Evolutionary conservation across 2,329 filamentous ascomycete genomes (phyloP), one percentile per base, ranked within the genome.

Genomic region (Aspergillus sp.): DNA sequence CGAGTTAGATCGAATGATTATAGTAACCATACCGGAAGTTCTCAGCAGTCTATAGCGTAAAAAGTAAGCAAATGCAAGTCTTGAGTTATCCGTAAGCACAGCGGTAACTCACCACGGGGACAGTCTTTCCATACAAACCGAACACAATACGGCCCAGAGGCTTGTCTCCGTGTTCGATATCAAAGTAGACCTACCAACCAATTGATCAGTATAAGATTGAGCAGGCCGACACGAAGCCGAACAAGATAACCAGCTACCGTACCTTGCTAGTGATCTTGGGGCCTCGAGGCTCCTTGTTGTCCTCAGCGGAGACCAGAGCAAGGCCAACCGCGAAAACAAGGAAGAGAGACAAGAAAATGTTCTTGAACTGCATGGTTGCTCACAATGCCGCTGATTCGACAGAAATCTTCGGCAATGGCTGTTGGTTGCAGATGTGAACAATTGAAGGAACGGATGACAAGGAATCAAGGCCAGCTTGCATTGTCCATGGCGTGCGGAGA

Each of bases 201-300:
- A 29, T 33, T 7, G 27, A 36, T 60, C 27, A 60, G 51, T 30
- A 44, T 35, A 8, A 29, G 8, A n/a, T 27, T 19, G 19, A 19
- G 19, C 19, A 19, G 19, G 19, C 19, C 19, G 19, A 4, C 19
- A 19, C 19, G 19, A 19, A 19, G 19, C 19, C 19, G 19, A 2
- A 2, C 19, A 19, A 19, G 19, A 19, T 19, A 19, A 19, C 11
- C 33, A 29, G 27, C 32, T 26, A 27, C 32, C 57, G 46, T 65
- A 79, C 89, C 82, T 95, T 95, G 78, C 88, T 78, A 60, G 90
- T 96, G 75, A 96, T 91, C 82, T 93, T 94, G 51, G 89, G 91
- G 37, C 93, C 91, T 44, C 65, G 64, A 39, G 64, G 56, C 47
- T 62, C 52, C 54, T 76, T 76, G 43, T 87, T 86, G 57, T 86